Evolutionary conservation across 345 rosid species (phyloP).

Genomic region (Brassica juncea): DNA sequence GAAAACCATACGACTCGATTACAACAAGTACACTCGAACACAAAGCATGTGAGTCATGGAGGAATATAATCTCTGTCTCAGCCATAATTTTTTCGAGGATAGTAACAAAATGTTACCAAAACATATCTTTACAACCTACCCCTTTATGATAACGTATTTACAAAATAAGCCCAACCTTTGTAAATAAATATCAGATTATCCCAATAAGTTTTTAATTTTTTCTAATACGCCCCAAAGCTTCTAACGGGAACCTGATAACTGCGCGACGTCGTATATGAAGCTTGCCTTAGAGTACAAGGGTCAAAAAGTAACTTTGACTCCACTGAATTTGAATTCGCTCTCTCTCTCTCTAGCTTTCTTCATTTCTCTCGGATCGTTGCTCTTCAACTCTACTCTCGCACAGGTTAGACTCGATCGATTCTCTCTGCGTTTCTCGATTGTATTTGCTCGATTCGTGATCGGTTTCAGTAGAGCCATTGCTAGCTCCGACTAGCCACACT

Average conservation of each 20-base stretch:
- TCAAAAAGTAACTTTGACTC: not conserved
- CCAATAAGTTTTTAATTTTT: not conserved
- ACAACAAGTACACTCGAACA: not conserved
- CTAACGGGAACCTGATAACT: not conserved
- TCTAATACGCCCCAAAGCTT: not conserved
- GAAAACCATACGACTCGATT: not conserved
- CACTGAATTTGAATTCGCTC: constrained; percentile 15
- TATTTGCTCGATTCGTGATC: constrained; percentile 19
- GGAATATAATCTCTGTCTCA: not conserved
- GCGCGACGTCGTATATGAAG: not conserved
- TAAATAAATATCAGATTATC: not conserved
- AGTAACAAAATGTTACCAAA: not conserved
- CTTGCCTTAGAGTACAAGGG: constrained; percentile 12
- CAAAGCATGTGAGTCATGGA: not conserved
- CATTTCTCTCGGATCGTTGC: constrained; percentile 10
- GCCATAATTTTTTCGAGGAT: not conserved
- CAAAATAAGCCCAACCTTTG: not conserved
- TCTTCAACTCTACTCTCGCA: constrained; percentile 20
- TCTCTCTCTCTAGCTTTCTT: constrained; percentile 6
- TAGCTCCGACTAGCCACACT: not conserved
- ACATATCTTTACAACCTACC: not conserved
- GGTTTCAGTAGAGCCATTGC: constrained; percentile 4
- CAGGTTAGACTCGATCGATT: not conserved
- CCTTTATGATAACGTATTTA: not conserved
- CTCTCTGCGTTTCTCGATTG: not conserved